Evolutionary conservation across 2,329 filamentous ascomycete species (phyloP).

Genomic region (Diplodia corticola): DNA sequence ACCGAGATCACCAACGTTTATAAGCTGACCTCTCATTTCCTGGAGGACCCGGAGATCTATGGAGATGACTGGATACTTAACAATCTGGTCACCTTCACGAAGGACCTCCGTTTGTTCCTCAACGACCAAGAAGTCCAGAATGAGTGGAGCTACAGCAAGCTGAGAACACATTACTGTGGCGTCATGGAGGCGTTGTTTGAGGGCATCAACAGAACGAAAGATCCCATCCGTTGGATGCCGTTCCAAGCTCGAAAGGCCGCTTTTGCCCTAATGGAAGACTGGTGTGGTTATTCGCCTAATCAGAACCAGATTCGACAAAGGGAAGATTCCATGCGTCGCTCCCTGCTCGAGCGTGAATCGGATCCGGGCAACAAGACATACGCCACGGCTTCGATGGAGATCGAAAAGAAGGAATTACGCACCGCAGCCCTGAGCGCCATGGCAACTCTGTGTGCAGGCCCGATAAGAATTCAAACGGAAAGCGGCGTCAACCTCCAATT

Average conservation of each 20-base stretch:
- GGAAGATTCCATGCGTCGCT: constrained; percentile 85
- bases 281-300: constrained; percentile 96
- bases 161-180: constrained; percentile 91
- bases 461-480: constrained; percentile 84
- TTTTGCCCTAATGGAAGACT: constrained; percentile 97
- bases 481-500: constrained; percentile 87
- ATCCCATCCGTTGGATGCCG: constrained; percentile 91
- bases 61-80: constrained; percentile 87
- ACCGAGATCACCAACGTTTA: constrained; percentile 97
- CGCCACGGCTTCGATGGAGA: constrained; percentile 88
- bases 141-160: constrained; percentile 89
- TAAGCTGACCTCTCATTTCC: constrained; percentile 86
- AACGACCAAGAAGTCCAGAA: constrained; percentile 94
- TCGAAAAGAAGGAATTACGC: constrained; percentile 89
- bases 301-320: constrained; percentile 77
- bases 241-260: constrained; percentile 95
- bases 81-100: constrained; percentile 85
- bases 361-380: constrained; percentile 73
- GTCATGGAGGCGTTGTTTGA: constrained; percentile 91
- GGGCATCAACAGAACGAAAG: constrained; percentile 79
- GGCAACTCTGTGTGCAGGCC: constrained; percentile 83
- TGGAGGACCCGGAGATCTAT: constrained; percentile 75
- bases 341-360: constrained; percentile 74
- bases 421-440: constrained; percentile 92
- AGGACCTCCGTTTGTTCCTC: constrained; percentile 88